Evolutionary conservation across 768 basidiomycete species (phyloP), one percentile per base, ranked within the genome.

Genomic region (Exsudoporus frostii): DNA sequence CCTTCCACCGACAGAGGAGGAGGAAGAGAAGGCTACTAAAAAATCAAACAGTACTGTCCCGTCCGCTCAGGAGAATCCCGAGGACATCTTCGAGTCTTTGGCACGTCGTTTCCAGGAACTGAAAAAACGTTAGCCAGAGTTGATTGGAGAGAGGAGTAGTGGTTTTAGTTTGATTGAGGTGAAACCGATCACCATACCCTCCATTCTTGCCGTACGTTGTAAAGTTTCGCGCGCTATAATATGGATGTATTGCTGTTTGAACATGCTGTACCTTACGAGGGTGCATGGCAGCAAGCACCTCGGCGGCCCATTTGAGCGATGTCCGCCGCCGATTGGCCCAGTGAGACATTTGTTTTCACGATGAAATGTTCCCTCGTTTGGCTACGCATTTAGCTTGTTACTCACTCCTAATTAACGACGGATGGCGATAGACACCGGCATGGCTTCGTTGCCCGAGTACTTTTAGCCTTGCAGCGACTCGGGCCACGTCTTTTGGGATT

Each of bases 71-170:
- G 58, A 65, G 36, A 51, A 62, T 37, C 64, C 69, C 45, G 80
- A 82, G 65, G 85, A 92, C 60, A 87, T 88, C 52, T 90, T 92
- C 61, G 86, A 88, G 36, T 76, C 81, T 20, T 75, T 97, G 45
- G 74, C 86, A 46, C 83, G 81, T 67, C 83, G 94, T 52, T 96
- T 97, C 63, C 91, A 88, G 55, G 86, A 83, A 27, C 72, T 97
- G 61, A 97, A 95, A 76, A 91, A 90, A 72, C 83, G 84, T 43
- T 91, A 70, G 71, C 25, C 34, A 43, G 50, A 20, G 39, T 19
- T 33, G 2, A 47, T 29, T 7, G 33, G 38, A 48, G 24, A 37
- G 42, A 37, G 38, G 22, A 45, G 29, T 43, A 32, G 44, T 46
- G n/a, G 33, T 42, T 56, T 50, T 20, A 37, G 24, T 48, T 40